These are phyloP conservation scores for Saccharomycopsis hybrid DNA, from an alignment of 1,139 yeast species.

Conservation along the genomic window DNA sequence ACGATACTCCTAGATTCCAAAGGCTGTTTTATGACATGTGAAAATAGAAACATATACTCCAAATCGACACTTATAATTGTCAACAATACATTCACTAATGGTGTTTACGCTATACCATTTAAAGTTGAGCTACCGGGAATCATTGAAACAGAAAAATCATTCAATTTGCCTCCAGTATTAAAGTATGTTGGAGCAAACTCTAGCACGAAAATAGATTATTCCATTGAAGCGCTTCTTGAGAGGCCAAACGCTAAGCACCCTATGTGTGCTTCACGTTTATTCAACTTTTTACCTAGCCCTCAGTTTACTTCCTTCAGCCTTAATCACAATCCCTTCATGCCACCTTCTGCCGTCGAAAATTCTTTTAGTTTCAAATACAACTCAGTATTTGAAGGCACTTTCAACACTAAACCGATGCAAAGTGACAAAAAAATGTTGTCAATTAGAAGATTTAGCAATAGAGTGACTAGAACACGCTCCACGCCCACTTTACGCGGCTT, in stretches of 20 bases:
- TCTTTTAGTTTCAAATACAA: constrained; percentile 15
- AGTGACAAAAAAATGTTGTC: constrained; percentile 4
- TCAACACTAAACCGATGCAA: neutral
- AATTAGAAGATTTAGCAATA: constrained; percentile 11
- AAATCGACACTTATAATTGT: constrained; percentile 2
- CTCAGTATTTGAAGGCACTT: neutral
- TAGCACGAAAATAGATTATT: constrained; percentile 16
- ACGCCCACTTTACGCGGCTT: no score
- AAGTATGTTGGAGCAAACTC: constrained; percentile 3
- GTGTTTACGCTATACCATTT: constrained; percentile 9
- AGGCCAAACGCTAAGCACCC: constrained; percentile 6
- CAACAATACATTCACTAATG: constrained; percentile 3
- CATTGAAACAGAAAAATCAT: neutral
- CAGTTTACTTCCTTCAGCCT: constrained; percentile 12
- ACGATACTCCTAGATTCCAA: constrained; percentile 13
- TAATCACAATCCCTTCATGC: constrained; percentile 9
- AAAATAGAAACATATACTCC: constrained; percentile 11
- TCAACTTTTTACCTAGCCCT: constrained; percentile 12
- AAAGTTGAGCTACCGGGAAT: constrained; percentile 12
- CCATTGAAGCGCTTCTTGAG: constrained; percentile 9
- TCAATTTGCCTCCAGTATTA: constrained; percentile 17
- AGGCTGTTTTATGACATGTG: constrained; percentile 18
- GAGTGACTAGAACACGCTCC: no score
- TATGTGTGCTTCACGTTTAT: constrained; percentile 1
- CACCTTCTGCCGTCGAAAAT: constrained; percentile 9